Conservation (phyloP, 768 basidiomycete genomes). For the Favolaschia claudopus region DNA sequence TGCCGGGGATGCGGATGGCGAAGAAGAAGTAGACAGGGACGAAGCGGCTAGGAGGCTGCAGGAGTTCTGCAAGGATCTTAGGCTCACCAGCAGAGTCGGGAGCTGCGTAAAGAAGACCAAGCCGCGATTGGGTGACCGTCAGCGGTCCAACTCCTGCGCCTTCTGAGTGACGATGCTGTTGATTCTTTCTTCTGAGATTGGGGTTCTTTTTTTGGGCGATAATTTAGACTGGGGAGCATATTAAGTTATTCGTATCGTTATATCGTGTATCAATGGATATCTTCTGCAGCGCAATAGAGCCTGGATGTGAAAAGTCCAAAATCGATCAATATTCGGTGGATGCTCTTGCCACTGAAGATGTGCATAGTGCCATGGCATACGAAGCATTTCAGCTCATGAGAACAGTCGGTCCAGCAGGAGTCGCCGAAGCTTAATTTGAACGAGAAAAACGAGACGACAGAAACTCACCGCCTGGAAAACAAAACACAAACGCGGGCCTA, state of each 20-base stretch:
- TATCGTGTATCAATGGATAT: conserved; percentile 11
- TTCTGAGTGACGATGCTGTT: conserved; percentile 14
- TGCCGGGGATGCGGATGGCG: conserved; percentile 44
- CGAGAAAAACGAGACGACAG: too few relatives aligned
- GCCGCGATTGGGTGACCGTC: conserved; percentile 16
- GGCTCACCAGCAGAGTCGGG: conserved; percentile 46
- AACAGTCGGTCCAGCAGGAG: too few relatives aligned
- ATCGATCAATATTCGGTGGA: too few relatives aligned
- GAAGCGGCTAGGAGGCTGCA: conserved; percentile 54
- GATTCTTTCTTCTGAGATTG: neutral
- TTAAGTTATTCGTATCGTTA: neutral
- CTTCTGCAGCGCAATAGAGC: too few relatives aligned
- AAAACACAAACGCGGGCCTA: too few relatives aligned
- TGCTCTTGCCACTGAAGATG: too few relatives aligned
- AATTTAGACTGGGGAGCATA: neutral
- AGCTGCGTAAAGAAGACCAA: conserved; percentile 21
- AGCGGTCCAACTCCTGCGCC: conserved; percentile 25
- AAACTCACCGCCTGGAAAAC: too few relatives aligned
- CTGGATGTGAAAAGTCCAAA: too few relatives aligned
- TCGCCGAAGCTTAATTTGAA: too few relatives aligned
- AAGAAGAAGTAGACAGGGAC: conserved; percentile 43
- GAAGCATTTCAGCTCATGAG: too few relatives aligned
- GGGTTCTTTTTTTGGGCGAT: neutral
- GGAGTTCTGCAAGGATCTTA: conserved; percentile 58
- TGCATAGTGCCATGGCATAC: too few relatives aligned